Evolutionary conservation across 305 asterid genomes (phyloP), one percentile per base, ranked within the genome.

Genomic region (Plantago lanceolata): DNA sequence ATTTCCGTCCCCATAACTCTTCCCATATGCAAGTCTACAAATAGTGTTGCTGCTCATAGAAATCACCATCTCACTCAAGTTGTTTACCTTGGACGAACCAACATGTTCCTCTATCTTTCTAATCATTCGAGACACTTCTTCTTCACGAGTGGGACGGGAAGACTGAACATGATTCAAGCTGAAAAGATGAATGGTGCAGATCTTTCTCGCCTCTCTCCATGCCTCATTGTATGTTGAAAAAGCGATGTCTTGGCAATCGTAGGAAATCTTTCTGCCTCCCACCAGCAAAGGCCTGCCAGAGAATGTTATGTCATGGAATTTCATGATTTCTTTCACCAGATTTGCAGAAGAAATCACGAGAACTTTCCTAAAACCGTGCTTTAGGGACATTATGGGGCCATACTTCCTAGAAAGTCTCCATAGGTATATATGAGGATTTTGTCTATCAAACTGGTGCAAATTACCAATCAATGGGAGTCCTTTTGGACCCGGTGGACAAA

Each of bases 21-120:
- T 73, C 2, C 79, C 79, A 52, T 73, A 77, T 5, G 79, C 79
- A 4, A 71, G 48, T 47, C 79, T 67, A 57, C 74, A 70, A 19
- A 72, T 70, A 21, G 65, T 13, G 19, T 19, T 67, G 61, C 72
- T 49, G 3, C 48, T 24, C 1, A 68, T 17, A 6, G 58, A 44
- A 5, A 18, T 31, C 0, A 66, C 57, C 24, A 31, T 0, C 67
- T 59, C 58, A 16, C 62, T 61, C 45, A 69, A 21, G 21, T 69
- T 37, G 15, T 24, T 66, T 11, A 21, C 15, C 9, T 19, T 29
- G 17, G 4, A 24, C 12, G 16, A 17, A 13, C 6, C 17, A 8
- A 18, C 5, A 24, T 29, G 9, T 13, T 12, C 33, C 20, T 24
- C 7, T 26, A 55, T 55, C 8, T 15, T 11, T n/a, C 13, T 29